Conservation (phyloP, 169 alveolate species). For the Plasmodium chabaudi region DNA sequence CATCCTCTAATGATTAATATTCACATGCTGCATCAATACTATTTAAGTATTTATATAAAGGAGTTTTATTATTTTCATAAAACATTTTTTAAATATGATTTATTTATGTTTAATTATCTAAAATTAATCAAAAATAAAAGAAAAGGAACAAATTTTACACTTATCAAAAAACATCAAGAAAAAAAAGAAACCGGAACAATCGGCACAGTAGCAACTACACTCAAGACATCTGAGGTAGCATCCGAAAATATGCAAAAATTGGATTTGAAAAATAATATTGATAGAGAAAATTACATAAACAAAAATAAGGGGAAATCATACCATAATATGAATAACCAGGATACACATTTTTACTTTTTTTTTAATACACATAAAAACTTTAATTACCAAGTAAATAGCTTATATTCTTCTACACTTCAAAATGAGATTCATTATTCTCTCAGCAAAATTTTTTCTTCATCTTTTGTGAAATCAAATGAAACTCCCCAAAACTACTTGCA, state of each 20-base stretch:
- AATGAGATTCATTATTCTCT: conserved; percentile 65
- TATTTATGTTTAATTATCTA: conserved; percentile 40
- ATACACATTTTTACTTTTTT: conserved; percentile 45
- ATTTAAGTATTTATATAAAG: conserved; percentile 59
- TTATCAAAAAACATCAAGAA: neutral
- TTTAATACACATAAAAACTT: conserved; percentile 57
- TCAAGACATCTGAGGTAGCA: neutral
- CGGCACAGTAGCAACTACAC: neutral
- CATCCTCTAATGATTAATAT: conserved; percentile 68
- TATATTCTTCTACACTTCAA: conserved; percentile 66
- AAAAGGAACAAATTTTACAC: conserved; percentile 9
- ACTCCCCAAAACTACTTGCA: conserved; percentile 11
- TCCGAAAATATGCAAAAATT: neutral
- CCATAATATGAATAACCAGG: conserved; percentile 9
- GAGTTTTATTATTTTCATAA: conserved; percentile 65
- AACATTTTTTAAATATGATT: conserved; percentile 66
- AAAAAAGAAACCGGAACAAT: neutral
- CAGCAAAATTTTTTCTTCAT: conserved; percentile 52
- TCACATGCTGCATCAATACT: conserved; percentile 46
- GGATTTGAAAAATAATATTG: neutral
- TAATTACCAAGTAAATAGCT: conserved; percentile 42
- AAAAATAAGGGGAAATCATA: neutral
- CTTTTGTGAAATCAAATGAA: conserved; percentile 10
- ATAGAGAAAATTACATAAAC: neutral
- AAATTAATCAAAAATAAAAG: conserved; percentile 37